Base-by-base conservation (phyloP, 768 basidiomycete genomes). In the Gymnopilus junonius region DNA sequence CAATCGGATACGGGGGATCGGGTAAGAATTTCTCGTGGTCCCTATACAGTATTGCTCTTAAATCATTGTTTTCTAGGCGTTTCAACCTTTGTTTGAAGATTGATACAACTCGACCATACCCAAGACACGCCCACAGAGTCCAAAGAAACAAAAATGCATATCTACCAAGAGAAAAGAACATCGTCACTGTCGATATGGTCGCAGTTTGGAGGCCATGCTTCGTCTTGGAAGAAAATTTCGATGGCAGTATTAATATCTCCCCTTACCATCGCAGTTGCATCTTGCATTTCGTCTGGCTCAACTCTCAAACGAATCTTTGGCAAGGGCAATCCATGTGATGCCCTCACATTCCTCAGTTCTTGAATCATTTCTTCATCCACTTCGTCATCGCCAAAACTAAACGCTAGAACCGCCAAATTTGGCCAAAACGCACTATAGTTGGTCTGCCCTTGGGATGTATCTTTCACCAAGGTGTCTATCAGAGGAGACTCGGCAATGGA, bases 81-180 rank as follows among this genome's bases (percentile, higher is more conserved):
- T 86, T 69, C 80, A 78, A 69, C 83, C 85, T 15, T 70, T 86
- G 17, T 86, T 86, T 64, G 80, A 84, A 59, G 84, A 86, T 71
- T 86, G 69, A 67, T 25, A n/a, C 55, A 35, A 11, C 35, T 40
- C 12, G 40, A 34, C 29, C 23, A 37, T 32, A 29, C n/a, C n/a
- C n/a, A n/a, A n/a, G n/a, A n/a, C n/a, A n/a, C n/a, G n/a, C n/a
- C n/a, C n/a, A n/a, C 39, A 55, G 39, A 21, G 40, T 14, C 31
- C 14, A 25, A 34, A 8, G n/a, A 14, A 21, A 7, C 2, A 27
- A 25, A 43, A 8, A 29, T 11, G 45, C n/a, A 46, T 8, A 25
- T 59, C 31, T 48, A 17, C 69, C 62, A 71, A 23, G 53, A 59
- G 58, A 75, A 76, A 48, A 76, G 62, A 37, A 61, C 65, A 39